Conservation (phyloP, 192 early-diverging fungal genomes). For the Coemansia sp. region DNA sequence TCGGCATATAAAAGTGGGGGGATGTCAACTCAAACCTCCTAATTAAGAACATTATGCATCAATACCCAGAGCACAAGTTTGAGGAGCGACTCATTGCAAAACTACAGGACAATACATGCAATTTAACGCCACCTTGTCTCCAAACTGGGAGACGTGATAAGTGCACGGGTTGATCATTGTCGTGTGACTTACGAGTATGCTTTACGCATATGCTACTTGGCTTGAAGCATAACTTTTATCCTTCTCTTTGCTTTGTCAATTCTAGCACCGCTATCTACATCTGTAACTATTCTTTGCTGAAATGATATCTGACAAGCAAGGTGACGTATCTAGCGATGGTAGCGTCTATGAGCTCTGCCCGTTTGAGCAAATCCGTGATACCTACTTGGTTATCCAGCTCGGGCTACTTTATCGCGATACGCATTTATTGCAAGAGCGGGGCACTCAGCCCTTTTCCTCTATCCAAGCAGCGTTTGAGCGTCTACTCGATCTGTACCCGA, state of each 20-base stretch:
- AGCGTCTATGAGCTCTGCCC: background rate
- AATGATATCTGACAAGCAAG: background rate
- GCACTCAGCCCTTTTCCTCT: background rate
- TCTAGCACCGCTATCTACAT: too few relatives aligned
- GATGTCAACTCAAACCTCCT: slow-evolving; percentile 1
- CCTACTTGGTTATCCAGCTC: background rate
- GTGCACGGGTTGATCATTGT: background rate
- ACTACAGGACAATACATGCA: too few relatives aligned
- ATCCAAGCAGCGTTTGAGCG: background rate
- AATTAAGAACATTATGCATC: too few relatives aligned
- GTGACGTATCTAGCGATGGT: background rate
- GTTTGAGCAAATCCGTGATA: background rate
- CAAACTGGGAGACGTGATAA: background rate
- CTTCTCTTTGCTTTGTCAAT: too few relatives aligned
- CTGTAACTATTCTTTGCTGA: too few relatives aligned
- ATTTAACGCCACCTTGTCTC: background rate
- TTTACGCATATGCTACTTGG: too few relatives aligned
- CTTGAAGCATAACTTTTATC: background rate
- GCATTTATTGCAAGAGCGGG: too few relatives aligned
- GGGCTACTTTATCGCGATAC: background rate
- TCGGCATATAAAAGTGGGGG: too few relatives aligned
- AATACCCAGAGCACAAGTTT: too few relatives aligned
- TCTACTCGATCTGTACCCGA: background rate
- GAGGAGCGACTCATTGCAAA: too few relatives aligned
- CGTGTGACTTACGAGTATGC: background rate